phyloP scores from a whole-genome alignment of 1,284 basidiomycete genomes.

The Microbotryum silenes-acaulis region DNA sequence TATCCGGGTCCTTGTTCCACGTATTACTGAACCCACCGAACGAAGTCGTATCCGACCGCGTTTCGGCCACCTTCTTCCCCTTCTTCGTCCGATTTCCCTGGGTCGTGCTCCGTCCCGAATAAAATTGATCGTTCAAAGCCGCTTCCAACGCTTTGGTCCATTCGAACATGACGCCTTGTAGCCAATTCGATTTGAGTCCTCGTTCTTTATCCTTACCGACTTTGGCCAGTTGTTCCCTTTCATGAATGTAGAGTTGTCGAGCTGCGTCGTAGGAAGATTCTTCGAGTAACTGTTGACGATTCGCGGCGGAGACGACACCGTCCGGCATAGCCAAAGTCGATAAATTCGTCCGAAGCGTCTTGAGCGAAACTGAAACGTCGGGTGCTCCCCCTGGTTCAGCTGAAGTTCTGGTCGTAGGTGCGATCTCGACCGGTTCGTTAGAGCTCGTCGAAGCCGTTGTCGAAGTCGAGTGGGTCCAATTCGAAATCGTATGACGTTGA shows the following conservation, averaged over 20 bases:
- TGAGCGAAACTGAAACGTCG: slow-evolving; percentile 24
- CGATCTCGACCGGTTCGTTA: neutral
- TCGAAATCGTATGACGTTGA: too few species aligned
- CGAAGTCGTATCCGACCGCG: neutral
- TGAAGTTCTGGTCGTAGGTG: too few species aligned
- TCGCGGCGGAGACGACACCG: slow-evolving; percentile 38
- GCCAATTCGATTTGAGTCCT: slow-evolving; percentile 50
- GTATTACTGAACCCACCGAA: neutral
- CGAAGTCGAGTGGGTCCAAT: slow-evolving; percentile 9
- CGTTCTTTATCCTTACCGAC: slow-evolving; percentile 50
- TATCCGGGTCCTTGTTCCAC: slow-evolving; percentile 24
- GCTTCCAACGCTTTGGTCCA: slow-evolving; percentile 65
- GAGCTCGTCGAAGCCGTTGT: slow-evolving; percentile 5
- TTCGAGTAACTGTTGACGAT: slow-evolving; percentile 74
- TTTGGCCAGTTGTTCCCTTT: slow-evolving; percentile 54
- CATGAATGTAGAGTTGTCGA: slow-evolving; percentile 59
- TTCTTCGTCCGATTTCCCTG: neutral
- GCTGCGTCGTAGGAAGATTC: slow-evolving; percentile 77
- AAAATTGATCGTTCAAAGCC: slow-evolving; percentile 42
- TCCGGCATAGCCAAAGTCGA: slow-evolving; percentile 17
- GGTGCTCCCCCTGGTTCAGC: neutral
- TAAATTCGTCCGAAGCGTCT: slow-evolving; percentile 28
- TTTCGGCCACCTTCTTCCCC: neutral
- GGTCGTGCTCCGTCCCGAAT: neutral
- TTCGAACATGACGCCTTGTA: slow-evolving; percentile 77